Conservation (phyloP, 129 eudicot species). For the carrot (Daucus carota) region DH1_v3.0 NC_030386.2:16712001-16712500, state of each 20-base stretch:
- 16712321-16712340: constrained; percentile 5
- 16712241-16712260: constrained; percentile 11
- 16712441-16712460: not conserved
- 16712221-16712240: constrained; percentile 19
- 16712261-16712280: not conserved
- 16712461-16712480: not conserved
- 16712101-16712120: not conserved
- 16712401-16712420: constrained; percentile 6
- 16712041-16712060: too few species aligned
- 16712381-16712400: constrained; percentile 8
- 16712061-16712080: too few species aligned
- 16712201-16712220: constrained; percentile 13
- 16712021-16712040: too few species aligned
- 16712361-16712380: constrained; percentile 7
- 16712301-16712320: constrained; percentile 11
- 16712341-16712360: constrained; percentile 9
- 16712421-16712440: not conserved
- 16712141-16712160: constrained; percentile 10
- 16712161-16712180: constrained; percentile 43
- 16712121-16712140: not conserved
- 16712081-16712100: not conserved
- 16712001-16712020: too few species aligned
- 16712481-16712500: not conserved
- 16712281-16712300: constrained; percentile 3
- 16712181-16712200: constrained; percentile 30